A percentile compares a stretch with the other conserved stretches of the same genome.
These are phyloP conservation scores for Marasmius oreades DNA, from an alignment of 1,284 basidiomycete species.

Conservation along the genomic window DNA sequence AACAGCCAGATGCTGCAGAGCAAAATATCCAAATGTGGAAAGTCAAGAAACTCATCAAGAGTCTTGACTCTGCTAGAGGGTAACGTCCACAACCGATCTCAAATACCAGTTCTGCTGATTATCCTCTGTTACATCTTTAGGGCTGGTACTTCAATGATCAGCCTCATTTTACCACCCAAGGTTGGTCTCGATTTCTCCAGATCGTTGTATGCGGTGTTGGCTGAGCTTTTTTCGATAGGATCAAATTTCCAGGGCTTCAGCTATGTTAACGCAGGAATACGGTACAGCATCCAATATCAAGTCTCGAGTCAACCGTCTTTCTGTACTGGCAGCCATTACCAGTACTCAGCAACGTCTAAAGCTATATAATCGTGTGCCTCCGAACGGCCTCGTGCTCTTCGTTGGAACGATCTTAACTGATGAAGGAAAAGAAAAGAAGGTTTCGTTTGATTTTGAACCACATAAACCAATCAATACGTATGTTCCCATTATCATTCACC, in stretches of 20 bases:
- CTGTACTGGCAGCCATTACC: slow-evolving; percentile 96
- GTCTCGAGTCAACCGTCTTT: slow-evolving; percentile 97
- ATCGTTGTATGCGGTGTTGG: slow-evolving; percentile 7
- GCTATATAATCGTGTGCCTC: slow-evolving; percentile 93
- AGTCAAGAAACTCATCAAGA: slow-evolving; percentile 98
- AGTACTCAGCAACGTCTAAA: slow-evolving; percentile 99
- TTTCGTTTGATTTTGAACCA: slow-evolving; percentile 96
- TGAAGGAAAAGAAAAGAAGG: slow-evolving; percentile 99
- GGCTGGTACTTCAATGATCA: slow-evolving; percentile 99
- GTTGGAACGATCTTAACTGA: slow-evolving; percentile 98
- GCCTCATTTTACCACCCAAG: slow-evolving; percentile 93
- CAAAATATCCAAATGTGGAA: slow-evolving; percentile 95
- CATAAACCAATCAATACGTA: slow-evolving; percentile 99
- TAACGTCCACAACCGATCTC: slow-evolving; percentile 28
- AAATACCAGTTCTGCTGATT: slow-evolving; percentile 18
- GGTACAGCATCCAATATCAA: slow-evolving; percentile 99
- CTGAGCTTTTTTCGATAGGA: slow-evolving; percentile 46
- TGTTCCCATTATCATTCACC: slow-evolving; percentile 24
- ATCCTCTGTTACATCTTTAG: slow-evolving; percentile 32
- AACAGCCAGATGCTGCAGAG: slow-evolving; percentile 62
- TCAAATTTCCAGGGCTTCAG: slow-evolving; percentile 92
- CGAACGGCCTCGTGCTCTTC: slow-evolving; percentile 96
- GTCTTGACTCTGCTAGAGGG: slow-evolving; percentile 91
- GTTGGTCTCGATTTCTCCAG: slow-evolving; percentile 39
- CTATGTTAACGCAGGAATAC: slow-evolving; percentile 98